Evolutionary conservation across 306 rosid genomes (phyloP).

Genomic region (Medicago truncatula): DNA sequence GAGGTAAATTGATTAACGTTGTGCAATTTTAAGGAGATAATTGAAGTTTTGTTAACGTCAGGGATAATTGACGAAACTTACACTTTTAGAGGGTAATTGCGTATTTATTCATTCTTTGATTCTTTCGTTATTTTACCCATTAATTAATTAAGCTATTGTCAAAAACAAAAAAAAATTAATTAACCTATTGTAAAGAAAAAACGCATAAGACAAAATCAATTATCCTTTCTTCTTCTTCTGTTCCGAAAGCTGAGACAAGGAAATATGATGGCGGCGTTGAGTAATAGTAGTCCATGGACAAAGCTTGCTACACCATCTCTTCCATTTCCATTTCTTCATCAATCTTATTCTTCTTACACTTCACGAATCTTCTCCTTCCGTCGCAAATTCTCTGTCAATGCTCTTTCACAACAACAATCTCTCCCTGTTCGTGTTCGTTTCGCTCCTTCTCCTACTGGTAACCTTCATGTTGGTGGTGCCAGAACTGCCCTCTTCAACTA

Average conservation of each 20-base stretch:
- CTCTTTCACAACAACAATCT: slow-evolving; percentile 43
- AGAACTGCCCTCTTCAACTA: slow-evolving; percentile 90
- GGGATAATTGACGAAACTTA: too few relatives aligned
- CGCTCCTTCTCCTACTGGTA: slow-evolving; percentile 97
- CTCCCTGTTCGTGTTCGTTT: slow-evolving; percentile 85
- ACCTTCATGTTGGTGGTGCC: slow-evolving; percentile 98
- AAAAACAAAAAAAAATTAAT: too few relatives aligned
- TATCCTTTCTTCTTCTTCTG: not conserved
- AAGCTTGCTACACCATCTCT: slow-evolving; percentile 50
- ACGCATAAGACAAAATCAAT: not conserved
- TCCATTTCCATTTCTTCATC: slow-evolving; percentile 42
- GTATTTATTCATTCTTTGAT: too few relatives aligned
- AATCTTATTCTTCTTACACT: slow-evolving; percentile 41
- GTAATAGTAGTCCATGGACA: slow-evolving; percentile 56
- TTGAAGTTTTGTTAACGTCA: too few relatives aligned
- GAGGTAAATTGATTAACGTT: too few relatives aligned
- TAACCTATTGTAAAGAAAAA: not conserved
- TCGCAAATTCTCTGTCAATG: slow-evolving; percentile 67
- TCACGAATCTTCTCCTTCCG: slow-evolving; percentile 31
- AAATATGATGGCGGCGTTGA: slow-evolving; percentile 50
- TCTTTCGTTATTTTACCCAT: not conserved
- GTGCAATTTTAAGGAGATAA: too few relatives aligned
- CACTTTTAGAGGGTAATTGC: too few relatives aligned
- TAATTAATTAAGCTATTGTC: too few relatives aligned
- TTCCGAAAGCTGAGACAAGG: not conserved